phyloP scores from a whole-genome alignment of 1,139 yeast species.

The Zygosaccharomyces pseudobailii region DNA sequence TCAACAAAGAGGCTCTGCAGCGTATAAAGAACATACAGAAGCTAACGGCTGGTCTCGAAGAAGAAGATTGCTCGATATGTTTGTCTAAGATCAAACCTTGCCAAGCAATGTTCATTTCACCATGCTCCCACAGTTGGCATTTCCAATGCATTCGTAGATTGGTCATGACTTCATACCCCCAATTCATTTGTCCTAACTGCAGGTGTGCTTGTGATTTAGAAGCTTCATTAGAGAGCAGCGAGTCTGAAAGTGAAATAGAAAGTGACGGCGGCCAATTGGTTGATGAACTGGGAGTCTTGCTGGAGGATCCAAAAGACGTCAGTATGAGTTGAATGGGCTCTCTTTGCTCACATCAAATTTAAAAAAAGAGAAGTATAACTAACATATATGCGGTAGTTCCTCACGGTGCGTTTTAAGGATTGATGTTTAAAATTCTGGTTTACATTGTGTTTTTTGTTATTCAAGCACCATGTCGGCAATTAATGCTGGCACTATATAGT shows the following conservation, averaged over 20 bases:
- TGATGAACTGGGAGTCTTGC: conserved; percentile 15
- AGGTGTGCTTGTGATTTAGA: conserved; percentile 89
- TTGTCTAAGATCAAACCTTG: conserved; percentile 77
- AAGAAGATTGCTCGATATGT: conserved; percentile 86
- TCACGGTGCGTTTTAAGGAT: background rate
- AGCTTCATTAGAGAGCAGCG: conserved; percentile 67
- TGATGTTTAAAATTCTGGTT: background rate
- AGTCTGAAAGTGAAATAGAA: conserved; percentile 28
- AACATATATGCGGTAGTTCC: background rate
- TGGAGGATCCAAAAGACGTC: conserved; percentile 16
- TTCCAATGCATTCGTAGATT: conserved; percentile 89
- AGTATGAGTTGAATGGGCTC: conserved; percentile 9
- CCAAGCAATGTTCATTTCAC: conserved; percentile 86
- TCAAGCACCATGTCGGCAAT: background rate
- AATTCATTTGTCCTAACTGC: conserved; percentile 92
- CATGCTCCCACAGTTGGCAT: conserved; percentile 97
- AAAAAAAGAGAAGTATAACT: background rate
- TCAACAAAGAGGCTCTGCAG: conserved; percentile 72
- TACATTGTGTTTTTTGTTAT: background rate
- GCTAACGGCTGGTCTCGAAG: conserved; percentile 32
- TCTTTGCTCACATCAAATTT: background rate
- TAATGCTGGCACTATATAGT: background rate
- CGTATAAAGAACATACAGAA: conserved; percentile 51
- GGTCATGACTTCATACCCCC: conserved; percentile 82
- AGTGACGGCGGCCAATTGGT: conserved; percentile 21